These are phyloP conservation scores for Nicotiana tomentosiformis DNA, from an alignment of 257 asterid genomes.

Conservation along the genomic window DNA sequence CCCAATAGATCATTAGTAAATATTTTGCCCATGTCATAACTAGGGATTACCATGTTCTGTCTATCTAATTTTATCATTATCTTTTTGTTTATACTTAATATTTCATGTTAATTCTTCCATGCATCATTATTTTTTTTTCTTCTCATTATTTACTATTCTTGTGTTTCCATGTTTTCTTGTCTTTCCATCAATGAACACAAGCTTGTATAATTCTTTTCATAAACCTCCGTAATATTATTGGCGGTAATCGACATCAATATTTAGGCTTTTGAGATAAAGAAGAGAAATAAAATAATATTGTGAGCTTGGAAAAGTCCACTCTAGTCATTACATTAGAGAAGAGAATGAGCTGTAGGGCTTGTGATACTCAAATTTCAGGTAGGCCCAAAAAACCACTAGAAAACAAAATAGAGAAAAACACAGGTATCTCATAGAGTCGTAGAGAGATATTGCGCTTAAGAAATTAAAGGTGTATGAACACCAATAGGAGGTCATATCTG, in stretches of 20 bases:
- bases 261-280: not conserved
- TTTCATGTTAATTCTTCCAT: no score
- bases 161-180: not conserved
- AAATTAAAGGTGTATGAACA: slow-evolving; percentile 27
- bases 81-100: no score
- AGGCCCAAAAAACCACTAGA: slow-evolving; percentile 1
- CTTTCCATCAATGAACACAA: not conserved
- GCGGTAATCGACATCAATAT: not conserved
- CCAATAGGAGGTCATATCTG: slow-evolving; percentile 9
- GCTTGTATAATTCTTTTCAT: not conserved
- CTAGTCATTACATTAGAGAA: not conserved
- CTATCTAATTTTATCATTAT: no score
- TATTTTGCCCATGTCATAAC: no score
- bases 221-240: not conserved
- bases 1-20: no score
- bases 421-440: not conserved
- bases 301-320: not conserved
- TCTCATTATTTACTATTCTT: not conserved
- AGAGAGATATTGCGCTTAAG: not conserved
- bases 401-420: slow-evolving; percentile 8
- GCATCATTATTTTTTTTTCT: not conserved
- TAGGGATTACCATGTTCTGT: no score
- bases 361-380: not conserved
- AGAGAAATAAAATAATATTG: not conserved
- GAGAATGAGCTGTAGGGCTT: not conserved